phyloP scores from a whole-genome alignment of 148 eudicot species.

The Diospyros kaki region DNA sequence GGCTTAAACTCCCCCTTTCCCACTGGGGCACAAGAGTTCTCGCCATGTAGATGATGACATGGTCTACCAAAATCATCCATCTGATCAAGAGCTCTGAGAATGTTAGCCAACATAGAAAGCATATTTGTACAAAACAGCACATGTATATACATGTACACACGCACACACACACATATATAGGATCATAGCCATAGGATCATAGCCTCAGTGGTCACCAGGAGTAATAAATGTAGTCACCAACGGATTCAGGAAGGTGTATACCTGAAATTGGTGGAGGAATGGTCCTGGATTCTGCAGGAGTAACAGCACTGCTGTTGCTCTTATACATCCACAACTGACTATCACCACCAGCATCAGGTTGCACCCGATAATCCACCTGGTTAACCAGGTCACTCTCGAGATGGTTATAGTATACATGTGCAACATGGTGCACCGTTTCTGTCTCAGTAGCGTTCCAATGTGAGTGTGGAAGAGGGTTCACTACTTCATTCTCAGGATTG shows the following conservation, averaged over 20 bases:
- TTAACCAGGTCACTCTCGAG: constrained; percentile 27
- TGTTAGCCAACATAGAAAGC: constrained; percentile 21
- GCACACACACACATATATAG: too few relatives aligned
- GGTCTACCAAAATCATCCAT: constrained; percentile 42
- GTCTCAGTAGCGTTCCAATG: constrained; percentile 16
- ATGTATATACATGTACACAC: too few relatives aligned
- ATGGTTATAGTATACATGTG: constrained; percentile 17
- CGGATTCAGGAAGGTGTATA: constrained; percentile 26
- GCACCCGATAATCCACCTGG: constrained; percentile 24
- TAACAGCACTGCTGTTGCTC: constrained; percentile 17
- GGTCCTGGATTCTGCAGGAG: constrained; percentile 24
- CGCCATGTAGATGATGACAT: constrained; percentile 37
- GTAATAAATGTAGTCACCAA: constrained; percentile 7
- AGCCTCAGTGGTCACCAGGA: too few relatives aligned
- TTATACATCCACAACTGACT: constrained; percentile 34
- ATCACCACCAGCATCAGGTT: constrained; percentile 10
- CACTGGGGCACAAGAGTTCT: constrained; percentile 48
- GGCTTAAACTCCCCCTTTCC: constrained; percentile 42
- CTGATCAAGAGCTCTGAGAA: constrained; percentile 49
- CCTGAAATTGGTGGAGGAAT: constrained; percentile 47
- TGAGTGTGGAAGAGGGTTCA: constrained; percentile 19
- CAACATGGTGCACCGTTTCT: constrained; percentile 24
- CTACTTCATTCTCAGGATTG: constrained; percentile 15
- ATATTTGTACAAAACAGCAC: constrained; percentile 1
- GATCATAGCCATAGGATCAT: too few relatives aligned